phyloP scores from a whole-genome alignment of 805 yeast species.

The Candida rishiriensis region DNA sequence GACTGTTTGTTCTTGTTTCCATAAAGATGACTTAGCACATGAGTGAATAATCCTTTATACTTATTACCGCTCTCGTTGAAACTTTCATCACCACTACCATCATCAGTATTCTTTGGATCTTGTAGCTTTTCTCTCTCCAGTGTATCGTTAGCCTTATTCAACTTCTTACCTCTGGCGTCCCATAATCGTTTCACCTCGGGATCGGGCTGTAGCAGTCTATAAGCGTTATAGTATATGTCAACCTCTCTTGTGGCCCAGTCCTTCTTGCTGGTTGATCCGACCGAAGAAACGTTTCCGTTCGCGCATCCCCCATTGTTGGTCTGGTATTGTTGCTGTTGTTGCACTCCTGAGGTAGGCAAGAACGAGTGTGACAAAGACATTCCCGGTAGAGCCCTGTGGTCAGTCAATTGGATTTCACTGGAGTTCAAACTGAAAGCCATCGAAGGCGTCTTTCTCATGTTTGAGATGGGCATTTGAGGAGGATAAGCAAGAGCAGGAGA shows the following conservation, averaged over 20 bases:
- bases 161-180: conserved; percentile 40
- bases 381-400: conserved; percentile 22
- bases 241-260: conserved; percentile 62
- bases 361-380: conserved; percentile 8
- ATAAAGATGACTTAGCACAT: too few species aligned
- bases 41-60: neutral
- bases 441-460: conserved; percentile 1
- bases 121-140: neutral
- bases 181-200: conserved; percentile 49
- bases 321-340: conserved; percentile 13
- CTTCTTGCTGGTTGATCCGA: conserved; percentile 3
- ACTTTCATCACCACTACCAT: neutral
- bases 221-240: conserved; percentile 45
- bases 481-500: neutral
- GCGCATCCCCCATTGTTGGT: neutral
- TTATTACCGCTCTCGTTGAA: neutral
- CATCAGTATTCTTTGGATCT: neutral
- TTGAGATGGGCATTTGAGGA: neutral
- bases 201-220: conserved; percentile 38
- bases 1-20: too few species aligned
- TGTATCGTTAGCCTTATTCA: conserved; percentile 13
- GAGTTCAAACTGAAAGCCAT: conserved; percentile 11
- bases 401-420: conserved; percentile 22
- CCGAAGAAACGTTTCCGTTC: neutral
- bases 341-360: neutral